phyloP scores from a whole-genome alignment of 2,329 filamentous ascomycete genomes.

The Fusarium devonianum region DNA sequence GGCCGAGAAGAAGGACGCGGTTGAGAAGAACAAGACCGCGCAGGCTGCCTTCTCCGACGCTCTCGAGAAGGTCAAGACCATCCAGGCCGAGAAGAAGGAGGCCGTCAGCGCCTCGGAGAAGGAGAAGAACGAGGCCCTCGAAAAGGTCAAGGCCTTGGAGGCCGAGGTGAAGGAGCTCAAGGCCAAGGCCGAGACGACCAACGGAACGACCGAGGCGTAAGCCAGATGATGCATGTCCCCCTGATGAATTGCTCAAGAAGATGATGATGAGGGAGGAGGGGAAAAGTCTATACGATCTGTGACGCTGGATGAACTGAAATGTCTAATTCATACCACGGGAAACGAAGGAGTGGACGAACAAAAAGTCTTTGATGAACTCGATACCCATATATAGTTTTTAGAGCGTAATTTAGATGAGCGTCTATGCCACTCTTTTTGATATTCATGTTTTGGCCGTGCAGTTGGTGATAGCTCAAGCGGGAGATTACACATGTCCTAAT shows the following conservation, averaged over 20 bases:
- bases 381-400: slow-evolving; percentile 41
- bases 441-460: too few species aligned
- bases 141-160: slow-evolving; percentile 27
- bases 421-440: slow-evolving; percentile 37
- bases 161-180: slow-evolving; percentile 7
- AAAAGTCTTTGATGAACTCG: slow-evolving; percentile 44
- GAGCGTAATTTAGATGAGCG: slow-evolving; percentile 33
- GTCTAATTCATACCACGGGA: slow-evolving; percentile 40
- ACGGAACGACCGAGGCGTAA: slow-evolving; percentile 30
- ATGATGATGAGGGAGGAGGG: too few species aligned
- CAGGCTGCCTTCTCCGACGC: too few species aligned
- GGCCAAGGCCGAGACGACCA: too few species aligned
- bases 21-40: slow-evolving; percentile 27
- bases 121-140: slow-evolving; percentile 12
- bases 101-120: slow-evolving; percentile 7
- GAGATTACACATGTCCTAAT: too few species aligned
- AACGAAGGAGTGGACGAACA: slow-evolving; percentile 42
- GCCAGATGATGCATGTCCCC: slow-evolving; percentile 17
- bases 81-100: slow-evolving; percentile 1
- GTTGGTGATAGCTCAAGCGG: too few species aligned
- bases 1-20: slow-evolving; percentile 15
- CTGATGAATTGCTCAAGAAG: slow-evolving; percentile 3
- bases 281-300: slow-evolving; percentile 36
- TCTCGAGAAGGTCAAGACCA: slow-evolving; percentile 20
- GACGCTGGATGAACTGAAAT: slow-evolving; percentile 38